Base-by-base conservation (phyloP, 2,329 filamentous ascomycete genomes). In the Xylariomycetidae sp. region DNA sequence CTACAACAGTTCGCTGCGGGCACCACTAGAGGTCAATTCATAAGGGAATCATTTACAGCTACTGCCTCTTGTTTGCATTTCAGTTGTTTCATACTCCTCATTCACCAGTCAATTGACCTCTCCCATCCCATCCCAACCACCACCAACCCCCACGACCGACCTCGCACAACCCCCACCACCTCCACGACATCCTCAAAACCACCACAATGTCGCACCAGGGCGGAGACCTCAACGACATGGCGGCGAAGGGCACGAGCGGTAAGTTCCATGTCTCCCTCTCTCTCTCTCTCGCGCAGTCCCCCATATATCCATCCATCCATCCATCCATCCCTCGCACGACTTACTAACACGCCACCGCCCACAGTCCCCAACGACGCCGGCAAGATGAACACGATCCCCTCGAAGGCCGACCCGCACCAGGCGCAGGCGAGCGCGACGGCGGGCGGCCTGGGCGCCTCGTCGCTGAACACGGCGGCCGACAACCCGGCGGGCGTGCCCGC, bases 181-280 rank as follows among this genome's bases (percentile, higher is more conserved):
- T 22, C 5, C 13, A 5, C 18, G 4, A 25, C n/a, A 10, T n/a
- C 15, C 13, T 24, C 4, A n/a, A 33, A 20, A 24, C 19, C 6
- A 47, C 33, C 17, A 34, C 37, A 31, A 26, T 35, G 17, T n/a
- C 39, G 1, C 40, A 48, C 25, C 30, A 45, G 39, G 46, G 48
- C 16, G 43, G 43, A 7, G 43, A 47, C 34, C 43, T 49, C 14
- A 37, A n/a, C 22, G 28, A 49, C 10, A 45, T 48, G 42, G 46
- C 48, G 26, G 48, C 49, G 19, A 43, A 49, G 12, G 48, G 45
- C 31, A 50, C 46, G 3, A 45, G 33, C 22, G 38, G 46, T 48
- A 15, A 38, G 42, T 35, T 19, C n/a, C n/a, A n/a, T n/a, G n/a
- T n/a, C n/a, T n/a, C n/a, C n/a, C n/a, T 14, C 18, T 13, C 10